A percentile compares a stretch with the other conserved stretches of the same genome.
Evolutionary conservation across 768 basidiomycete genomes (phyloP).

Genomic region (Pleurotus ostreatus): DNA sequence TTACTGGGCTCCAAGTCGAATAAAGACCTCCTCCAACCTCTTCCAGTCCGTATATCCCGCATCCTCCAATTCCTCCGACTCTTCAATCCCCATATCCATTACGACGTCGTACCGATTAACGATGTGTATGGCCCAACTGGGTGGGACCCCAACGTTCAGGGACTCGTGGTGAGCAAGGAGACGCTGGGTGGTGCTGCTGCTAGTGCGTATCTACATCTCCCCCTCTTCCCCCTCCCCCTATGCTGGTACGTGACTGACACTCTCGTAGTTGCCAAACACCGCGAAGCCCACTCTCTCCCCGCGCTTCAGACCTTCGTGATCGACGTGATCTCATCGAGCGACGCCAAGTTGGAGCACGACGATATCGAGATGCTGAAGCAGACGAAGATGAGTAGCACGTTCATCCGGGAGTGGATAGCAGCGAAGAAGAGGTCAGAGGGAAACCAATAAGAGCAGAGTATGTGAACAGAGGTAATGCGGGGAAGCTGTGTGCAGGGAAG

Average conservation of each 20-base stretch:
- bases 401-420: slow-evolving; percentile 85
- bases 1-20: slow-evolving; percentile 72
- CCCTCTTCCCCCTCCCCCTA: too few relatives aligned
- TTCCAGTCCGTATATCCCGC: slow-evolving; percentile 48
- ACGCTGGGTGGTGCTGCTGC: slow-evolving; percentile 72
- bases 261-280: slow-evolving; percentile 56
- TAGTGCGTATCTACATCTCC: slow-evolving; percentile 43
- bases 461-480: too few relatives aligned
- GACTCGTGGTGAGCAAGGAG: slow-evolving; percentile 87
- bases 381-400: slow-evolving; percentile 93
- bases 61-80: slow-evolving; percentile 68
- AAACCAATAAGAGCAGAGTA: slow-evolving; percentile 20
- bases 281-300: slow-evolving; percentile 53
- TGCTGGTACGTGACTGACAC: too few relatives aligned
- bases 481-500: neutral
- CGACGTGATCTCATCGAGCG: slow-evolving; percentile 80
- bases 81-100: slow-evolving; percentile 61
- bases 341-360: slow-evolving; percentile 52
- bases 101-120: slow-evolving; percentile 67
- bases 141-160: slow-evolving; percentile 85
- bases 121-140: slow-evolving; percentile 94
- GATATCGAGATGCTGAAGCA: slow-evolving; percentile 69
- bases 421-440: neutral
- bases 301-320: slow-evolving; percentile 71
- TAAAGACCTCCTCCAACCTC: slow-evolving; percentile 59